Evolutionary conservation across 179 eudicot genomes (phyloP).

Genomic region (Silene vulgaris): DNA sequence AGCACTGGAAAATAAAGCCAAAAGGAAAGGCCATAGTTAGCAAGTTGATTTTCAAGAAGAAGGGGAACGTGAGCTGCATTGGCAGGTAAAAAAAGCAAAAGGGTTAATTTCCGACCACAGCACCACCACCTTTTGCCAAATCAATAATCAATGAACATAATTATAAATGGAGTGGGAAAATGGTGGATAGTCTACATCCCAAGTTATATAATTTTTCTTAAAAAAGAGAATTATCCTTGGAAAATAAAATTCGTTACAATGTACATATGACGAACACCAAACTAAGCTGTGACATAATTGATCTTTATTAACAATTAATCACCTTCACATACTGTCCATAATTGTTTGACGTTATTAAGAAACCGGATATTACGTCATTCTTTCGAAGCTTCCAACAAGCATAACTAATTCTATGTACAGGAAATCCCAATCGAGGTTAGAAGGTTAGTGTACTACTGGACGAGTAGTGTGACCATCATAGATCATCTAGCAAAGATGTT

Average conservation of each 20-base stretch:
- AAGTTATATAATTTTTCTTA: background rate
- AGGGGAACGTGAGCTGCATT: background rate
- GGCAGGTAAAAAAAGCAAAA: background rate
- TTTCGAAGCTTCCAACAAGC: background rate
- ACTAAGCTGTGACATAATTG: too few species aligned
- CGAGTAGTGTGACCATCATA: background rate
- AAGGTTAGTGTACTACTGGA: background rate
- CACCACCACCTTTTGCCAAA: conserved; percentile 3
- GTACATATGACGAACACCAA: background rate
- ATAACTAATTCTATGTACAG: background rate
- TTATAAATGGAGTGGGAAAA: background rate
- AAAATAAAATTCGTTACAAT: background rate
- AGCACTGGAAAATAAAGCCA: conserved; percentile 42
- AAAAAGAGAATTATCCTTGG: background rate
- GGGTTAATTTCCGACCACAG: background rate
- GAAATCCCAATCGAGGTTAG: background rate
- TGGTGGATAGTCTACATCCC: conserved; percentile 2
- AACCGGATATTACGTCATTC: background rate
- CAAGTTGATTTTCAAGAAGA: conserved; percentile 6
- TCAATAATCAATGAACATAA: background rate
- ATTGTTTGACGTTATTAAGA: too few species aligned
- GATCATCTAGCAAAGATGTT: background rate
- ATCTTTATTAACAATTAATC: too few species aligned
- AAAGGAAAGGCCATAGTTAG: conserved; percentile 7
- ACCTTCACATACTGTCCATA: too few species aligned